phyloP scores from a whole-genome alignment of 768 basidiomycete genomes.

The Porphyrellus cyaneotinctus region DNA sequence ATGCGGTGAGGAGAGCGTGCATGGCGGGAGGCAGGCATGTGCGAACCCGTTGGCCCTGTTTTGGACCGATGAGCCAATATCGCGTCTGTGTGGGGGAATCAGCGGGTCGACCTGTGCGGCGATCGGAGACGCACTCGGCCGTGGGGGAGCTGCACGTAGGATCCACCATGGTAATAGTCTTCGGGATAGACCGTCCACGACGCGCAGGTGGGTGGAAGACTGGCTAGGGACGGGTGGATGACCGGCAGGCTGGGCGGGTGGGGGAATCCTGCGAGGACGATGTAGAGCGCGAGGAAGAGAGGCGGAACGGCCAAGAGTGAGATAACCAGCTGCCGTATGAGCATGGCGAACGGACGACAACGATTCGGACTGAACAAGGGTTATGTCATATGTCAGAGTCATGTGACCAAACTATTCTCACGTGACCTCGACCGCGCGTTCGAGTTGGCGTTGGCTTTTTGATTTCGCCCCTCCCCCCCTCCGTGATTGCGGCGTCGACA shows the following conservation, averaged over 20 bases:
- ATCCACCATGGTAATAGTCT: slow-evolving; percentile 56
- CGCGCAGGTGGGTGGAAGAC: slow-evolving; percentile 48
- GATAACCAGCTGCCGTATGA: slow-evolving; percentile 18
- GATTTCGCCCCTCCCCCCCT: slow-evolving; percentile 22
- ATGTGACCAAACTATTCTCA: slow-evolving; percentile 27
- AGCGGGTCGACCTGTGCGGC: background rate
- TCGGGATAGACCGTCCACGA: slow-evolving; percentile 75
- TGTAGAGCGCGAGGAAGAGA: slow-evolving; percentile 54
- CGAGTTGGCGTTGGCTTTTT: slow-evolving; percentile 35
- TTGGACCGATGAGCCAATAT: slow-evolving; percentile 77
- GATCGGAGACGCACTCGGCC: slow-evolving; percentile 49
- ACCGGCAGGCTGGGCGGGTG: slow-evolving; percentile 47
- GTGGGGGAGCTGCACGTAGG: slow-evolving; percentile 60
- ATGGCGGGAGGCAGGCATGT: background rate
- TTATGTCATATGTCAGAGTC: too few species aligned
- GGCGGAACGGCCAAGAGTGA: slow-evolving; percentile 59
- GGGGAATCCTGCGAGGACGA: slow-evolving; percentile 66
- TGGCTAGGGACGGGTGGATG: slow-evolving; percentile 57
- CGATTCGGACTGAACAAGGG: too few species aligned
- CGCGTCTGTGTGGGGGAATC: slow-evolving; percentile 42
- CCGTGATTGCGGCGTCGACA: slow-evolving; percentile 15
- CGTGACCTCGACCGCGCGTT: slow-evolving; percentile 36
- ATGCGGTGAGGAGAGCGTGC: slow-evolving; percentile 1
- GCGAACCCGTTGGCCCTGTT: slow-evolving; percentile 59
- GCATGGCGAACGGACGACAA: background rate